These are phyloP conservation scores for Entonaema liquescens DNA, from an alignment of 495 filamentous ascomycete species.

Conservation along the genomic window DNA sequence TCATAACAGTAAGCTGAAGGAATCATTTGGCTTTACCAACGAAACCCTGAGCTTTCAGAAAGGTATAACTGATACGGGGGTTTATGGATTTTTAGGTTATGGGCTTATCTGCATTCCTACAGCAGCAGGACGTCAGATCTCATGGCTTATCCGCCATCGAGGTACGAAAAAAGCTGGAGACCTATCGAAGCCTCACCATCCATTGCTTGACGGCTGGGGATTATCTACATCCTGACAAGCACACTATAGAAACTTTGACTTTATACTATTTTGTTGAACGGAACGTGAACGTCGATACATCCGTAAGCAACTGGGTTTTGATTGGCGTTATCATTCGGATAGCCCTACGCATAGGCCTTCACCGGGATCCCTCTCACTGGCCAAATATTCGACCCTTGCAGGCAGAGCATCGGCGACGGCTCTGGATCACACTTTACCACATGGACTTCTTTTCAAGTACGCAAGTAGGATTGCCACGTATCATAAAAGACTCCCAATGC, in stretches of 20 bases:
- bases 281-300: neutral
- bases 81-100: neutral
- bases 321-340: slow-evolving; percentile 1
- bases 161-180: neutral
- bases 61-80: neutral
- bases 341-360: neutral
- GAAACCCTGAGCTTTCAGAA: too few species aligned
- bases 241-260: neutral
- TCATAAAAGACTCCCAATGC: slow-evolving; percentile 6
- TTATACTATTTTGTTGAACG: neutral
- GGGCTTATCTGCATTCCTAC: neutral
- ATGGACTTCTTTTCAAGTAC: slow-evolving; percentile 1
- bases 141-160: neutral
- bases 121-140: slow-evolving; percentile 1
- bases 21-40: neutral
- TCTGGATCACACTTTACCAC: slow-evolving; percentile 1
- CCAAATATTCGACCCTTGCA: neutral
- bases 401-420: neutral
- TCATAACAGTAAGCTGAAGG: neutral
- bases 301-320: neutral
- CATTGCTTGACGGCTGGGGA: neutral
- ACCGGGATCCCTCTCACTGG: neutral
- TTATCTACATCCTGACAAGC: neutral
- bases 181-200: neutral
- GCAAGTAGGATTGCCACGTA: neutral